Evolutionary conservation across 2,329 filamentous ascomycete species (phyloP).

Genomic region (Fusarium begoniae): DNA sequence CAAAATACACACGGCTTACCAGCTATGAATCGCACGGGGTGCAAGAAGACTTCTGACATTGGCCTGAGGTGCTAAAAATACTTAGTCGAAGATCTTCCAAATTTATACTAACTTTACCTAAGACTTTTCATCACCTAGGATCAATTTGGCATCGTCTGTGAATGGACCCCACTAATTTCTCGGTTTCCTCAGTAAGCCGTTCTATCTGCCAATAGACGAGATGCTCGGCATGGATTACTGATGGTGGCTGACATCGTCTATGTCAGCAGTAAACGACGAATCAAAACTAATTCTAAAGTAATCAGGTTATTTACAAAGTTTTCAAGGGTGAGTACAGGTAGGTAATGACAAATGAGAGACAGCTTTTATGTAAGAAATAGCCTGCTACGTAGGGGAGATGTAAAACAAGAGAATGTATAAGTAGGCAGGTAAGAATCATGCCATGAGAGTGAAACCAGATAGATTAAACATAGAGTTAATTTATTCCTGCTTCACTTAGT

Average conservation of each 20-base stretch:
- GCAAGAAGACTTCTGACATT: too few species aligned
- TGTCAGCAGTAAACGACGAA: background rate
- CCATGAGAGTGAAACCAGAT: background rate
- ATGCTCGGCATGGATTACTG: background rate
- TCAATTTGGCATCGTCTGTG: too few species aligned
- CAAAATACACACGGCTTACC: background rate
- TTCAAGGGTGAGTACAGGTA: fast-evolving
- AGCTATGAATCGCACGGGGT: background rate
- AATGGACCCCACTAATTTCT: background rate
- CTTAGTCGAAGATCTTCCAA: too few species aligned
- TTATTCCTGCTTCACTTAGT: fast-evolving
- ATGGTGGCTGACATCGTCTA: fast-evolving
- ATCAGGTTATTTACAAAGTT: background rate
- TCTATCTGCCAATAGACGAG: background rate
- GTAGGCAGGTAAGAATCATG: background rate
- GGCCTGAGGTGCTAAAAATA: too few species aligned
- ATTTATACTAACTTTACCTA: too few species aligned
- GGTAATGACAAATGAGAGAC: background rate
- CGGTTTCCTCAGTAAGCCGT: background rate
- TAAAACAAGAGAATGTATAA: background rate
- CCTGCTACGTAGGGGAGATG: background rate
- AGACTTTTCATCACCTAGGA: too few species aligned
- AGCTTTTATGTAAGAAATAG: background rate
- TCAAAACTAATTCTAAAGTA: background rate
- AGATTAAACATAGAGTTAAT: background rate